Conservation (phyloP, 2,329 filamentous ascomycete species). For the Sphaerulina musiva region DNA sequence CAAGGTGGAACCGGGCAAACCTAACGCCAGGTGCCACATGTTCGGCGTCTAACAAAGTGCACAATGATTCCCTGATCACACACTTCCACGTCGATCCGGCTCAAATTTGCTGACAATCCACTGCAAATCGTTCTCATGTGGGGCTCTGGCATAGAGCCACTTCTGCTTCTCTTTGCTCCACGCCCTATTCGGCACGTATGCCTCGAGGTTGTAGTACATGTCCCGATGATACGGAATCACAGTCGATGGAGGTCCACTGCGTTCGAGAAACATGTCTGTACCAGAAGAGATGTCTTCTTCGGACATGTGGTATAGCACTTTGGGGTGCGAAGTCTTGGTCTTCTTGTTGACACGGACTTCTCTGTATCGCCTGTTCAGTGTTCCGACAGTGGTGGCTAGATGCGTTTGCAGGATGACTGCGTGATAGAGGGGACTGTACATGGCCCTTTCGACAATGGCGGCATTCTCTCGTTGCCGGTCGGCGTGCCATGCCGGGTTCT, state of each 20-base stretch:
- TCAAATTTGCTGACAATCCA: constrained; percentile 18
- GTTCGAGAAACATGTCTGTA: constrained; percentile 48
- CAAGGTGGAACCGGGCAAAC: too few species aligned
- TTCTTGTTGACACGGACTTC: constrained; percentile 19
- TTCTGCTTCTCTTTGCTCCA: constrained; percentile 44
- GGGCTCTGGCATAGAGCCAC: constrained; percentile 46
- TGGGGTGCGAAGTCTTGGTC: constrained; percentile 10
- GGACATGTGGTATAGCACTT: constrained; percentile 42
- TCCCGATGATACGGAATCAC: constrained; percentile 53
- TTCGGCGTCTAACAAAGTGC: not conserved
- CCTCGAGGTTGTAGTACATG: constrained; percentile 54
- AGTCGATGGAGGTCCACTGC: constrained; percentile 46
- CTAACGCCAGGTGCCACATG: not conserved
- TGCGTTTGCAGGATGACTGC: constrained; percentile 46
- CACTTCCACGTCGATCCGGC: constrained; percentile 9
- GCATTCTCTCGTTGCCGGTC: constrained; percentile 42
- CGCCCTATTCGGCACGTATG: constrained; percentile 51
- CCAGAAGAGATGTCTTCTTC: constrained; percentile 41
- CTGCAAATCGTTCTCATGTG: constrained; percentile 37
- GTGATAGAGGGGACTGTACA: constrained; percentile 46
- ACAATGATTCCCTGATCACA: not conserved
- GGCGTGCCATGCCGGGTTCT: constrained; percentile 46
- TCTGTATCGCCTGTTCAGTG: constrained; percentile 35
- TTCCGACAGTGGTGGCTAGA: constrained; percentile 42
- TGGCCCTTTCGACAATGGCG: constrained; percentile 41